Base-by-base conservation (phyloP, 2,329 filamentous ascomycete species). In the Sclerotinia spermophila region DNA sequence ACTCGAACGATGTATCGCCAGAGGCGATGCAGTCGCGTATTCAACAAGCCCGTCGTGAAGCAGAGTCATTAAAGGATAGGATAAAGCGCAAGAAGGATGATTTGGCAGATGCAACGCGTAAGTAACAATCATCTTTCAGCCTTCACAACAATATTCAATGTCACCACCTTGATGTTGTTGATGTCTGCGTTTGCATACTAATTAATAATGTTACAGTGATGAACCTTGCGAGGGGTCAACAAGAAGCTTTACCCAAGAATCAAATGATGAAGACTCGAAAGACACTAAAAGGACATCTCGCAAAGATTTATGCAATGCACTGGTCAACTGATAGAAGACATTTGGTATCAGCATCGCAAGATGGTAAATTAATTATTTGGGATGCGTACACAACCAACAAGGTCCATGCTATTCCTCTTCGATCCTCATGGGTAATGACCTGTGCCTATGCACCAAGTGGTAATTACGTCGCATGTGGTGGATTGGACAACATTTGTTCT, bases 41-140 rank as follows among this genome's bases (percentile, higher is more conserved):
- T 79, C 92, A 93, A 80, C 90, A 92, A 80, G 95, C 96, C 81
- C 90, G 96, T 83, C 93, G 96, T 86, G 96, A 99, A 87, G 96
- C 96, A 79, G 96, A 98, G 86, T 94, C 92, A 68, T 86, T 98
- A 78, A 98, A 98, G 87, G 95, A 98, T 82, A 91, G 93, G 83
- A 98, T 98, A 89, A 98, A 97, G 91, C 90, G 94, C 84, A 97
- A 97, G 90, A 98, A 98, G 92, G 96, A 99, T 88, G 96, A 98
- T 84, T 89, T 99, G 78, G 95, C 95, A 81, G 96, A 99, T 83
- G 97, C 94, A 75, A 96, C 94, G 80, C 91, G 96, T 99, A 90
- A 89, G 95, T 87, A 73, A 73, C 74, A 69, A 56, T 61, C 48
- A 30, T 51, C 51, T 61, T 35, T 68, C 66, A 48, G 40, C 42